phyloP scores from a whole-genome alignment of 495 filamentous ascomycete species.

The Gamarada debralockiae region DNA sequence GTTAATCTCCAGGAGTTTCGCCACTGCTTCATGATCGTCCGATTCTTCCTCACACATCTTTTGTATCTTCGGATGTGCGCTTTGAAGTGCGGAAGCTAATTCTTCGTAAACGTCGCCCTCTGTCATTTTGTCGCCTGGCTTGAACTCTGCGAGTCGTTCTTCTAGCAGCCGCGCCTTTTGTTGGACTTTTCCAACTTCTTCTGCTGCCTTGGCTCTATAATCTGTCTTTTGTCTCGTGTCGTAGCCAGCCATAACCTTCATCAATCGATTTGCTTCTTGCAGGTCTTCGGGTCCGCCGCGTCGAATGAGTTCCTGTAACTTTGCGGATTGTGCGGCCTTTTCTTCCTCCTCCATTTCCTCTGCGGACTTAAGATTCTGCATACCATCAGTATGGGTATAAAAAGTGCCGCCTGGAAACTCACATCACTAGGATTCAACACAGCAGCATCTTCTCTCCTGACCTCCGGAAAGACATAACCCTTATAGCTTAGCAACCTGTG shows the following conservation, averaged over 20 bases:
- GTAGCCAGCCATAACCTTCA: conserved; percentile 99
- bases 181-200: conserved; percentile 90
- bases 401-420: conserved; percentile 32
- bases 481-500: conserved; percentile 93
- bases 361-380: conserved; percentile 86
- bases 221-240: conserved; percentile 94
- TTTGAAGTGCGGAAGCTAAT: conserved; percentile 85
- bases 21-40: conserved; percentile 92
- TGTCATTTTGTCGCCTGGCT: conserved; percentile 74
- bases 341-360: conserved; percentile 99
- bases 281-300: conserved; percentile 87
- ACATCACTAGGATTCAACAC: conserved; percentile 98
- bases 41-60: conserved; percentile 99
- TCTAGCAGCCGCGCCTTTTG: conserved; percentile 89
- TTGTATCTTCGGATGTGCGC: conserved; percentile 96
- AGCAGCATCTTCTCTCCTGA: conserved; percentile 89
- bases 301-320: conserved; percentile 93
- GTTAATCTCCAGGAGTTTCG: conserved; percentile 93
- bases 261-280: conserved; percentile 91
- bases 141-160: conserved; percentile 83
- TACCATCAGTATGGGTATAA: conserved; percentile 28
- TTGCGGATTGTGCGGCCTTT: conserved; percentile 88
- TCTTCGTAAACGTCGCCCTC: conserved; percentile 97
- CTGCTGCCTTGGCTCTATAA: conserved; percentile 94
- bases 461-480: conserved; percentile 91